phyloP scores from a whole-genome alignment of 768 basidiomycete species.

The Suillus lakei region DNA sequence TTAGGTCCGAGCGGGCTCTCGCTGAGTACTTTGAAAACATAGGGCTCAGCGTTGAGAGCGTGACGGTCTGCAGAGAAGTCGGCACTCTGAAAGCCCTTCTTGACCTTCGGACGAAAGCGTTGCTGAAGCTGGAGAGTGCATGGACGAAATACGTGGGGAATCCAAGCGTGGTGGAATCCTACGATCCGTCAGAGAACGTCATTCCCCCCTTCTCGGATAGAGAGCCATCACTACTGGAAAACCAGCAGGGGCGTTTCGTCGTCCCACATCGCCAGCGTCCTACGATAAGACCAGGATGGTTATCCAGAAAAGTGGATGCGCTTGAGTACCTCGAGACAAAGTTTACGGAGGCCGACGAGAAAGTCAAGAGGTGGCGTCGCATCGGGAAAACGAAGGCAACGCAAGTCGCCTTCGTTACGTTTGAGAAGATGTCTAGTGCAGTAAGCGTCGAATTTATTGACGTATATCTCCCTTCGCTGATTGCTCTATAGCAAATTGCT shows the following conservation, averaged over 20 bases:
- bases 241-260: slow-evolving; percentile 60
- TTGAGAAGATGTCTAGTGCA: slow-evolving; percentile 93
- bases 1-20: slow-evolving; percentile 82
- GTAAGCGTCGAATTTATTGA: slow-evolving; percentile 46
- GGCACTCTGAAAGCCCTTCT: slow-evolving; percentile 72
- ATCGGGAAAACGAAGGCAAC: slow-evolving; percentile 81
- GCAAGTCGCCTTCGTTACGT: slow-evolving; percentile 91
- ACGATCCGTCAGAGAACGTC: slow-evolving; percentile 71
- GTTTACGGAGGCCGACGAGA: slow-evolving; percentile 84
- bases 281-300: slow-evolving; percentile 76
- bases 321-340: slow-evolving; percentile 83
- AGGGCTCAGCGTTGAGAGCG: slow-evolving; percentile 88
- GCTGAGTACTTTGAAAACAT: slow-evolving; percentile 95
- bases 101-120: slow-evolving; percentile 78
- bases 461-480: slow-evolving; percentile 1
- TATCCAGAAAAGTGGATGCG: slow-evolving; percentile 81
- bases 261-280: slow-evolving; percentile 80
- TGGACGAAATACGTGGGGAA: slow-evolving; percentile 96
- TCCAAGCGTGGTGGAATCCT: slow-evolving; percentile 83
- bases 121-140: slow-evolving; percentile 78
- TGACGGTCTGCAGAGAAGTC: slow-evolving; percentile 86
- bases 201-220: slow-evolving; percentile 49
- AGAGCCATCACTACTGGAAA: slow-evolving; percentile 59
- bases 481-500: slow-evolving; percentile 72
- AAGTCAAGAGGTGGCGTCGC: slow-evolving; percentile 74